Evolutionary conservation across 441 rosid species (phyloP).

Genomic region (Croton laevigatus): DNA sequence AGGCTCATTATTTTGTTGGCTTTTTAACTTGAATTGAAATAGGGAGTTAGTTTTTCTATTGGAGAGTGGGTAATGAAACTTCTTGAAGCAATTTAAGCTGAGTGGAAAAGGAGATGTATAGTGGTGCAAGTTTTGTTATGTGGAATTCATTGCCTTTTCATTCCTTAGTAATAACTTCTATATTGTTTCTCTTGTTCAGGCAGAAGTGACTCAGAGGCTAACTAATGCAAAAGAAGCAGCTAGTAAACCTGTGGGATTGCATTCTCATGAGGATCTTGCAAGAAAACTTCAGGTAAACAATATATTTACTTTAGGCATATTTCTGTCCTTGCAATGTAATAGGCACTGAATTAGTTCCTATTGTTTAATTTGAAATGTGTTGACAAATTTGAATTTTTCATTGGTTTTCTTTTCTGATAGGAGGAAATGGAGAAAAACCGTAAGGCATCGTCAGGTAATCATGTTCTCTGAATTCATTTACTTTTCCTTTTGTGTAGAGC

Average conservation of each 20-base stretch:
- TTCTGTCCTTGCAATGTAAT: background rate
- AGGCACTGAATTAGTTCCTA: background rate
- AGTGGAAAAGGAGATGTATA: background rate
- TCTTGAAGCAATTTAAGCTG: background rate
- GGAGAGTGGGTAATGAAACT: background rate
- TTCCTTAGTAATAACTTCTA: background rate
- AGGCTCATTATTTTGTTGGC: too few species aligned
- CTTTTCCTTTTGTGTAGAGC: background rate
- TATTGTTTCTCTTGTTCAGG: conserved; percentile 38
- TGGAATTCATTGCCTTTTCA: background rate
- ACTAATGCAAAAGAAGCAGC: conserved; percentile 78
- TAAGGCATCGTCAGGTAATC: conserved; percentile 64
- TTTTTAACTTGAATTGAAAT: background rate
- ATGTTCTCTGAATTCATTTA: background rate
- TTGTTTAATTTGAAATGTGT: background rate
- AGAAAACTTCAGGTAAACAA: conserved; percentile 80
- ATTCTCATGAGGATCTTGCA: conserved; percentile 91
- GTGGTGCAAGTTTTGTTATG: background rate
- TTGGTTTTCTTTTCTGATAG: conserved; percentile 40
- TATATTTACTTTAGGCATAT: background rate
- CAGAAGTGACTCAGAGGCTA: conserved; percentile 92
- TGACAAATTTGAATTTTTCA: background rate
- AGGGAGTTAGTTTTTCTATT: background rate
- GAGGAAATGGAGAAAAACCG: conserved; percentile 98
- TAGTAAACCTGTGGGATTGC: conserved; percentile 57